Evolutionary conservation across 2,329 filamentous ascomycete genomes (phyloP), one percentile per base, ranked within the genome.

Genomic region (Plectosphaerella plurivora): DNA sequence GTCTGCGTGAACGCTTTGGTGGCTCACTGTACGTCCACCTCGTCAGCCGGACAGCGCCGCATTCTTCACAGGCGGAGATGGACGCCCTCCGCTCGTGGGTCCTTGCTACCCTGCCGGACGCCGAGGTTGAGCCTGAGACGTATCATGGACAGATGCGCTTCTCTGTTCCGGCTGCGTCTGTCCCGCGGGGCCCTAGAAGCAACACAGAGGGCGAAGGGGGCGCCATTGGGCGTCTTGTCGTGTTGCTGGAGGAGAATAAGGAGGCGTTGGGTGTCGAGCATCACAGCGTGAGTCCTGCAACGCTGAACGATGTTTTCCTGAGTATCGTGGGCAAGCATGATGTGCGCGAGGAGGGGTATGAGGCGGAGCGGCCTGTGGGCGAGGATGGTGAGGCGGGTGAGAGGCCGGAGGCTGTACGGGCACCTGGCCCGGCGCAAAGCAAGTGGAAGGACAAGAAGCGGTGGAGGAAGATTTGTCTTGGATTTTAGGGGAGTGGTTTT

Each of bases 281-380:
- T 68, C 96, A 93, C 69, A 91, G 87, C 48, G 90, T 96, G 58
- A 88, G 83, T 53, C 89, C 90, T 22, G 93, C 91, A 16, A 95
- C 90, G 15, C 72, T 97, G 42, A 92, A 97, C 65, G 89, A 96
- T 68, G 91, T 97, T 0, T 97, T 97, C 69, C 69, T 97, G 66
- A 81, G 80, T 24, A 94, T 97, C 63, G 91, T 96, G 0, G 86
- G 86, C 1, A 81, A 84, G 67, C 88, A 95, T 65, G 84, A 91
- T 65, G 81, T 93, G 8, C 76, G 84, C 58, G 90, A 95, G 66
- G 91, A 93, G 71, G 79, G 81, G 22, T 80, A 79, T 48, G 39
- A 33, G 15, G n/a, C 25, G 48, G 48, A 42, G 3, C 36, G 25
- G 20, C 15, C 25, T 51, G 42, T 2, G 28, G 28, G 28, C 8